Evolutionary conservation across 768 basidiomycete genomes (phyloP), one percentile per base, ranked within the genome.

Genomic region (Butyriboletus loyo): DNA sequence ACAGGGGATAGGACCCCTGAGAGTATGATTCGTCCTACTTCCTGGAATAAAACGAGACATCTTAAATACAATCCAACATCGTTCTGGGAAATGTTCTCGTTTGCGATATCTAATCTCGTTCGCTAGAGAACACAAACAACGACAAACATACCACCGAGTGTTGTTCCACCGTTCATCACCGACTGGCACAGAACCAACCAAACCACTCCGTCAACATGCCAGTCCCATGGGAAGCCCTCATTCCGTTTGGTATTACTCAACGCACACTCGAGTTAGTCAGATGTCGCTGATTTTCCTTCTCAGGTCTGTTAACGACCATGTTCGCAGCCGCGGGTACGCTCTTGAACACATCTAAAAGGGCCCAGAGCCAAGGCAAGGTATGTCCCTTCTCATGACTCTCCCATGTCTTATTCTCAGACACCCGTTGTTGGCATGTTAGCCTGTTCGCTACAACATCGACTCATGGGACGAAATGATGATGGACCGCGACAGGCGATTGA

Each of bases 381-480:
- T 54, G 53, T 35, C 19, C 22, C 27, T 28, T 30, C n/a, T 31
- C 43, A 10, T 7, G 3, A 41, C 36, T 13, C 28, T 11, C 13
- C 25, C 19, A 3, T 15, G 28, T 27, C 31, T 31, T 30, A 35
- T 31, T 9, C 52, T 56, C 47, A 50, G n/a, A 39, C 25, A 19
- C 27, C 11, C 27, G 15, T 25, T n/a, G 19, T 25, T n/a, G 19
- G 14, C 25, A 15, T 27, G 7, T 38, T 54, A 96, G 93, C 86
- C 88, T 49, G 81, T 89, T 30, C 82, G 96, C 44, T 95, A 94
- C 64, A 80, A 84, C 47, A 66, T 96, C 31, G 96, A 98, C 65
- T 71, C 79, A 21, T 98, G 92, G 93, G 96, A 98, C 56, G 81
- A 89, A 48, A 91, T 90, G 88, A 92, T 98, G 92, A 92, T 98